phyloP scores from a whole-genome alignment of 805 yeast species.

The Barnettozyma botsteinii region DNA sequence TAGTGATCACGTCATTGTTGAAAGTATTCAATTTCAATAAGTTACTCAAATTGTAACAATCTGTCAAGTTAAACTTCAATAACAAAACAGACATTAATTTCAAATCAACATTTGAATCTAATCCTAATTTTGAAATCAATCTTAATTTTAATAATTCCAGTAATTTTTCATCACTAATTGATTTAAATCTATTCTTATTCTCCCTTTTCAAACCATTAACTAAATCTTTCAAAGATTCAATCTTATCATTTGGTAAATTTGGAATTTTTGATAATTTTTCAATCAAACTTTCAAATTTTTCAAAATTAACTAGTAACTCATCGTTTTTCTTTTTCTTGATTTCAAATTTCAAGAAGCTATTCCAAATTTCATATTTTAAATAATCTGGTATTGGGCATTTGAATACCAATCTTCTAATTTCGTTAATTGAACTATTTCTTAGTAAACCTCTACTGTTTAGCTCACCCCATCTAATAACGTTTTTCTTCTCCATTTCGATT shows the following conservation, averaged over 20 bases:
- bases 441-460: constrained; percentile 11
- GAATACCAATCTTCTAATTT: constrained; percentile 20
- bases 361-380: constrained; percentile 20
- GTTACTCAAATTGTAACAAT: constrained; percentile 18
- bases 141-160: constrained; percentile 28
- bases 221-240: constrained; percentile 17
- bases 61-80: constrained; percentile 19
- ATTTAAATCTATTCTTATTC: constrained; percentile 13
- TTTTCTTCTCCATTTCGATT: constrained; percentile 11
- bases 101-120: constrained; percentile 30
- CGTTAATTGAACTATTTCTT: constrained; percentile 14
- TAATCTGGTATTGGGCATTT: constrained; percentile 22
- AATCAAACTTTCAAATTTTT: constrained; percentile 34
- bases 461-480: constrained; percentile 20
- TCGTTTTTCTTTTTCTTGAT: constrained; percentile 12
- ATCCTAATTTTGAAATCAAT: constrained; percentile 31
- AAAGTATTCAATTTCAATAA: constrained; percentile 15
- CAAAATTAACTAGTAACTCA: constrained; percentile 17
- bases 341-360: constrained; percentile 7
- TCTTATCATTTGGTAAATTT: constrained; percentile 19
- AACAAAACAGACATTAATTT: constrained; percentile 24
- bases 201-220: constrained; percentile 14
- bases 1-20: constrained; percentile 9
- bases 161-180: constrained; percentile 19
- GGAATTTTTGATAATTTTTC: constrained; percentile 6